Base-by-base conservation (phyloP, 148 eudicot species). In the Chenopodium quinoa region DNA sequence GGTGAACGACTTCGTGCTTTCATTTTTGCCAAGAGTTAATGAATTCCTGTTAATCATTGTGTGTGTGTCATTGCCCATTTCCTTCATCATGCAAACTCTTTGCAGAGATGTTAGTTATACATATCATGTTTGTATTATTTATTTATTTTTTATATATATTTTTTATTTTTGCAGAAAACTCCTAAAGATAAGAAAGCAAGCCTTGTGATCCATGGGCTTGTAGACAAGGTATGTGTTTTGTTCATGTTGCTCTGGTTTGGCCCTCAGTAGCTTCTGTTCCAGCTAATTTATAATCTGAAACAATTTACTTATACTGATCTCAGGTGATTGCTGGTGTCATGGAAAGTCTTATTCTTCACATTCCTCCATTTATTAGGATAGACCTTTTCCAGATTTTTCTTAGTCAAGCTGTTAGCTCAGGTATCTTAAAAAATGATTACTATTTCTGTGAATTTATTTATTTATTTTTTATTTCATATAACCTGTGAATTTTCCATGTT, bases 171-270 rank as follows among this genome's bases (percentile, higher is more conserved):
- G 46, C 91, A 95, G 98, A 80, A 93, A 90, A 95, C 98, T 81
- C 97, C 98, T 0, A 95, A 95, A 86, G 98, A 95, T 89, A 90
- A 92, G 86, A 90, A 95, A 80, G 98, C 97, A 84, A 87, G 86
- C 81, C 78, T 95, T 87, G 94, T 95, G 84, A 92, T 95, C 79
- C 98, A 90, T 80, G 97, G 93, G 77, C 89, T 88, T 84, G 97
- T 95, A 29, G 98, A 95, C 83, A 89, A 93, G 98, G 98, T 95
- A 86, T 47, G 75, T 78, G 69, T 32, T 34, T 58, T 68, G 34
- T 32, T 74, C 65, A 13, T 73, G 77, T 23, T 71, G 8, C 31
- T 37, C 34, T 67, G 16, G 47, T 20, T 48, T 50, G 9, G 44
- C 47, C 32, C 65, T 2, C 74, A 44, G 56, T 46, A 50, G 62